Evolutionary conservation across 176 grass and related monocot species (phyloP), one percentile per base, ranked within the genome.

Genomic region (Carex scoparia): DNA sequence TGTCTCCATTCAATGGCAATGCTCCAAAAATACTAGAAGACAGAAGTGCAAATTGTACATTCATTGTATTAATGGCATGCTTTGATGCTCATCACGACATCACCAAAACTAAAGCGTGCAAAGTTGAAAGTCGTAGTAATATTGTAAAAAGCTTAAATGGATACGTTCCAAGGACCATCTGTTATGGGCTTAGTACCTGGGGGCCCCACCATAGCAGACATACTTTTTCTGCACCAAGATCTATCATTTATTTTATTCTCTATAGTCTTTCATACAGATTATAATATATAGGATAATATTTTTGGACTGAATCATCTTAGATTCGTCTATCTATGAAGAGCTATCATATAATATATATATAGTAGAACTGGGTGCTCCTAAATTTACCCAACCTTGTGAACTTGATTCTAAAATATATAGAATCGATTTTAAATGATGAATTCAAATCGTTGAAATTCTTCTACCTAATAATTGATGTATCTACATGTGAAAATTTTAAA

Each of bases 1-100:
- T 82, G 79, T 82, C 79, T 65, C 19, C 60, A 82, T 82, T 82
- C 57, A 82, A 28, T 82, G 58, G 60, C 57, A 65, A 65, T 46
- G 42, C 42, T 15, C 79, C 57, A 81, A 48, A 33, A 33, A 64
- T 48, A 44, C 12, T 1, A 60, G 30, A 59, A 65, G 30, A 32
- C 28, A 44, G 7, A 48, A 82, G 33, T 30, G 59, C 35, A 65
- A 82, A 65, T 23, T 65, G 38, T 13, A 62, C 40, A 65, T 81
- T 40, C 9, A 62, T 42, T 64, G 6, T 8, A 46, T 51, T 61
- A 64, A 82, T 82, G 18, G 27, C n/a, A 54, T 13, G 72, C 11
- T 48, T 5, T 28, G 23, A 23, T 23, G 23, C 23, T 23, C 23
- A 23, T 23, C 23, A 23, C 23, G 23, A 23, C 23, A 23, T 13